Conservation (phyloP, 371 early-diverging fungal genomes). For the Sporodiniella umbellata region DNA sequence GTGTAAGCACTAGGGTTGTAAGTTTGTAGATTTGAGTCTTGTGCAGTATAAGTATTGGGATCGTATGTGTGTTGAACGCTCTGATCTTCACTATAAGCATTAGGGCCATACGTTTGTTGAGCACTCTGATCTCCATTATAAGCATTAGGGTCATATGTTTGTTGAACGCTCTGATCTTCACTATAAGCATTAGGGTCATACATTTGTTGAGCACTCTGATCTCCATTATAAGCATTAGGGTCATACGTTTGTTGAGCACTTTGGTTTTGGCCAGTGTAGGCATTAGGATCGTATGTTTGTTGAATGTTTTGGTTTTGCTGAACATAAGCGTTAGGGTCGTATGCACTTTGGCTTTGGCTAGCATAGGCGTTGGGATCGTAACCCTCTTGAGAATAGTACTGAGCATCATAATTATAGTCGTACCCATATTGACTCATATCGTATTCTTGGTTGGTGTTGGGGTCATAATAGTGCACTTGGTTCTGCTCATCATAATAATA, state of each 20-base stretch:
- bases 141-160: not conserved
- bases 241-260: not conserved
- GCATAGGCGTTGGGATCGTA: constrained; percentile 14
- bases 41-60: not conserved
- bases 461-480: constrained; percentile 36
- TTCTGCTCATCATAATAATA: constrained; percentile 40
- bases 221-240: not conserved
- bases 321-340: constrained; percentile 7
- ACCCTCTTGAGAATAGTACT: constrained; percentile 24
- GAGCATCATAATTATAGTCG: constrained; percentile 25
- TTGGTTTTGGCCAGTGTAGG: not conserved
- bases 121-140: not conserved
- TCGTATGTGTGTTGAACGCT: not conserved
- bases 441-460: constrained; percentile 34
- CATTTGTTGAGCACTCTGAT: not conserved
- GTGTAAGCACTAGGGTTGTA: not conserved
- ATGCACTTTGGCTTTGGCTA: constrained; percentile 1
- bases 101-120: no score
- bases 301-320: not conserved
- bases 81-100: constrained; percentile 3
- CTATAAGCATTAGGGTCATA: constrained; percentile 7
- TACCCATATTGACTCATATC: constrained; percentile 28
- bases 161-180: not conserved
- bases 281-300: not conserved
- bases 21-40: not conserved